Evolutionary conservation across 257 asterid genomes (phyloP), one percentile per base, ranked within the genome.

Genomic region (Leptodermis oblonga): DNA sequence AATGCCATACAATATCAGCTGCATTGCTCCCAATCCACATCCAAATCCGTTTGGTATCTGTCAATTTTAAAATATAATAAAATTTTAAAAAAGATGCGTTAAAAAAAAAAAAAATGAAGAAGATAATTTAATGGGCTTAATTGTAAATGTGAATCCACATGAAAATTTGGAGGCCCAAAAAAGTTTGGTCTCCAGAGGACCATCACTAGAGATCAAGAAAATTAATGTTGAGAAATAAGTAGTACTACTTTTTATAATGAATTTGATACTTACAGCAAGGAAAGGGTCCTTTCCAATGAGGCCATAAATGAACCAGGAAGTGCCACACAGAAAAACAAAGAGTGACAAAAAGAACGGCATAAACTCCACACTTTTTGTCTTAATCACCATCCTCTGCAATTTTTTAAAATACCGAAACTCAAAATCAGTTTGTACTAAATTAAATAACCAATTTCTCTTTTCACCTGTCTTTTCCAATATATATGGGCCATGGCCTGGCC

Each of bases 31-130:
- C 72, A 92, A 43, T 0, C 79, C 76, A 65, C 88, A 65, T 68
- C 98, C 98, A 41, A 92, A 86, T 9, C 95, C 96, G 71, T 89
- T 89, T 0, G 93, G 90, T 63, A 89, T 74, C 98, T 89, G 85
- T 78, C n/a, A 52, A 22, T 20, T 1, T 23, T 23, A 48, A 48
- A 10, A 39, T 4, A 39, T 39, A 10, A 39, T 39, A 4, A 39
- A 10, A 39, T 39, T 10, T 39, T 39, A 4, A 39, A 39, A 39
- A 39, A 39, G 43, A 10, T 39, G 4, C 43, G 43, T 4, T 39
- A 4, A 39, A 39, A 39, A 39, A 39, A 39, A 39, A 39, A 39
- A 39, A 39, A 39, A 39, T 4, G 43, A 4, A 39, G 43, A 39
- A 39, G 43, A 39, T 39, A 10, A 4, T 39, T 39, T n/a, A n/a